Evolutionary conservation across 208 protist genomes (phyloP).

Genomic region (Angomonas ambiguus): DNA sequence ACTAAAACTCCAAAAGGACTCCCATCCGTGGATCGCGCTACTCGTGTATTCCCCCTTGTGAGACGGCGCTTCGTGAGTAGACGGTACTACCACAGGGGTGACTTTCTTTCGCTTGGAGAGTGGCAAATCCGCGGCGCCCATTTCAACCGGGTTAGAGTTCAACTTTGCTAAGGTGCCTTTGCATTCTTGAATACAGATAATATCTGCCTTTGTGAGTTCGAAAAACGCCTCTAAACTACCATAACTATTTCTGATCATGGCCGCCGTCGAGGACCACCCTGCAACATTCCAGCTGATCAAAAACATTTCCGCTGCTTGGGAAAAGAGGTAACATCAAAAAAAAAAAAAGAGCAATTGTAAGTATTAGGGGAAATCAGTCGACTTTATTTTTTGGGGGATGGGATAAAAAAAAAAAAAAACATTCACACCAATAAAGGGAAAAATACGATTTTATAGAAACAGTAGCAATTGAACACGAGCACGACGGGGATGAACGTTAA

Average conservation of each 20-base stretch:
- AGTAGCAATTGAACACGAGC: too few relatives aligned
- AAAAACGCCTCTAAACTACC: slow-evolving; percentile 70
- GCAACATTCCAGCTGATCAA: slow-evolving; percentile 89
- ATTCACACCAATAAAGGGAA: not conserved
- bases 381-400: not conserved
- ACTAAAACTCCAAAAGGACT: slow-evolving; percentile 84
- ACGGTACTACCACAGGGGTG: not conserved
- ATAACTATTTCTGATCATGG: slow-evolving; percentile 69
- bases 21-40: slow-evolving; percentile 59
- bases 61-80: not conserved
- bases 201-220: slow-evolving; percentile 51
- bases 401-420: not conserved
- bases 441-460: not conserved
- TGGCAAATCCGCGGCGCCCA: slow-evolving; percentile 57
- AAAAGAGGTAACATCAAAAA: not conserved
- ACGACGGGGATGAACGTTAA: too few relatives aligned
- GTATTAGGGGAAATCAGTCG: not conserved
- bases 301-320: slow-evolving; percentile 35
- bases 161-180: slow-evolving; percentile 70
- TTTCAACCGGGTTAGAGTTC: slow-evolving; percentile 33
- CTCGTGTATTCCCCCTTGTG: not conserved
- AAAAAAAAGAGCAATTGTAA: not conserved
- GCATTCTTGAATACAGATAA: slow-evolving; percentile 83
- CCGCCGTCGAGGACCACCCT: slow-evolving; percentile 72
- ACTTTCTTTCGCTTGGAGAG: slow-evolving; percentile 11